phyloP scores from a whole-genome alignment of 2,329 filamentous ascomycete species.

The Herpotrichia juniperi region DNA sequence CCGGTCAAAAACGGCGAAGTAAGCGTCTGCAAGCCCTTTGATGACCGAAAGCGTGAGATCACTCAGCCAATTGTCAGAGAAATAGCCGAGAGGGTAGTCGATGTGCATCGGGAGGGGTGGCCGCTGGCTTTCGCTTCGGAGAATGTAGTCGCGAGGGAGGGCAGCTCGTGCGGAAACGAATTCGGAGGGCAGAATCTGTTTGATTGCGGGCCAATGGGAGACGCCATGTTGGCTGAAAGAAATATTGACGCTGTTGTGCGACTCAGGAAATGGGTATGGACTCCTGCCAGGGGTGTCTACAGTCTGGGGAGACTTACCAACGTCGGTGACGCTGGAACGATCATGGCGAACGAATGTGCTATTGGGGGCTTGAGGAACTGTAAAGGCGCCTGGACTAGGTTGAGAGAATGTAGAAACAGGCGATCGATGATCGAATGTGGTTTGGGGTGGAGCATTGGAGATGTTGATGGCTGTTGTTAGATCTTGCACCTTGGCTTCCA shows the following conservation, averaged over 20 bases:
- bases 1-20: conserved; percentile 61
- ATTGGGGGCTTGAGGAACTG: background rate
- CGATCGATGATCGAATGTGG: conserved; percentile 29
- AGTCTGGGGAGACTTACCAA: conserved; percentile 32
- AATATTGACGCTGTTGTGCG: conserved; percentile 39
- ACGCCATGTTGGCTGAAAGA: conserved; percentile 61
- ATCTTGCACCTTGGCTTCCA: conserved; percentile 60
- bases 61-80: conserved; percentile 51
- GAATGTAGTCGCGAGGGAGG: conserved; percentile 57
- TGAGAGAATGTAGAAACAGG: conserved; percentile 35
- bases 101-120: conserved; percentile 49
- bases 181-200: conserved; percentile 49
- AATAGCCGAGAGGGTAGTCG: conserved; percentile 41
- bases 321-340: conserved; percentile 26
- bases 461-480: conserved; percentile 48
- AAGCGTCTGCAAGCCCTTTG: conserved; percentile 59
- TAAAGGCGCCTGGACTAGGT: conserved; percentile 26
- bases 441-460: conserved; percentile 18
- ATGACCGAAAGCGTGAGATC: conserved; percentile 55
- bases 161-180: conserved; percentile 46
- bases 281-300: conserved; percentile 32
- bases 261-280: conserved; percentile 25
- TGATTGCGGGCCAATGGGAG: conserved; percentile 56
- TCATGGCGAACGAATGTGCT: conserved; percentile 20
- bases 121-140: conserved; percentile 56